These are phyloP conservation scores for Flaveria linearis DNA, from an alignment of 129 eudicot genomes.

Conservation along the genomic window DNA sequence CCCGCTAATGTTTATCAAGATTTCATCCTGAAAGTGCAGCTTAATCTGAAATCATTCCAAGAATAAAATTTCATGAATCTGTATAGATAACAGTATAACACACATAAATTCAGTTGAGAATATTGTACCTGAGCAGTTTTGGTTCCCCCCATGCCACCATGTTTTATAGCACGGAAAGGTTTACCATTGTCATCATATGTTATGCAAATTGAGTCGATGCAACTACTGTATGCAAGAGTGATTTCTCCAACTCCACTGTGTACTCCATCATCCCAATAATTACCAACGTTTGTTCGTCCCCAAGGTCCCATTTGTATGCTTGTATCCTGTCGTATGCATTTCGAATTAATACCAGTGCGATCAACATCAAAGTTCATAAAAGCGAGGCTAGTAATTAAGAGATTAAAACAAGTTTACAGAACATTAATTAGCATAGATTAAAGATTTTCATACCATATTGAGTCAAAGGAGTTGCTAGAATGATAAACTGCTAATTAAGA, in stretches of 20 bases:
- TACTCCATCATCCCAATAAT: constrained; percentile 54
- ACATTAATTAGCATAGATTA: background rate
- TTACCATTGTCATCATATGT: constrained; percentile 58
- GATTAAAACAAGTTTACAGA: background rate
- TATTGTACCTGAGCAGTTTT: constrained; percentile 46
- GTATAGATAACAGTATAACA: no score
- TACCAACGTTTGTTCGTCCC: constrained; percentile 60
- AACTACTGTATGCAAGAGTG: constrained; percentile 41
- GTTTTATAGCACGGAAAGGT: constrained; percentile 47
- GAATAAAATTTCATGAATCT: background rate
- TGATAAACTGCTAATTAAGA: background rate
- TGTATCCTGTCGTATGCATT: constrained; percentile 15
- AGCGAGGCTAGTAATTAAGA: background rate
- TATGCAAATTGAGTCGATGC: constrained; percentile 60
- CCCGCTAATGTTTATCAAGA: constrained; percentile 52
- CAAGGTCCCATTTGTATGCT: constrained; percentile 51
- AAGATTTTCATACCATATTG: background rate
- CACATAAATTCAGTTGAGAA: no score
- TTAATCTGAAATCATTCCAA: constrained; percentile 46
- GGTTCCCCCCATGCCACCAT: constrained; percentile 68
- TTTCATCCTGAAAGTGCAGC: constrained; percentile 69
- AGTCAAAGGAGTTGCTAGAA: background rate
- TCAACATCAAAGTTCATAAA: background rate
- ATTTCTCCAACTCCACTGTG: constrained; percentile 64
- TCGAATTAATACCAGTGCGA: background rate